phyloP scores from a whole-genome alignment of 2,329 filamentous ascomycete species.

The Alternaria novae-zelandiae region DNA sequence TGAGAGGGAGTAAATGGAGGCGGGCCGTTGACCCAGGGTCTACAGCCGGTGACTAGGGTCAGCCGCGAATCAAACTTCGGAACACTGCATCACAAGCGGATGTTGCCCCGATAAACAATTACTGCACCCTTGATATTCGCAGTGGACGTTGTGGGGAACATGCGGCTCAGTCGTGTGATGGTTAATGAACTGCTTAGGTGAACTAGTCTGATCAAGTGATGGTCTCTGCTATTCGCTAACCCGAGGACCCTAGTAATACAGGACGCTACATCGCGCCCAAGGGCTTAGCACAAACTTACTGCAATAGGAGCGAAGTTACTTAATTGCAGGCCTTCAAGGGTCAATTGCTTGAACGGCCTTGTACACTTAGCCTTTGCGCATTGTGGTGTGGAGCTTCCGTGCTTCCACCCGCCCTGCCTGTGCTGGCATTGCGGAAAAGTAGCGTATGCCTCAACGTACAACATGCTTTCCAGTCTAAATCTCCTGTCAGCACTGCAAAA shows the following conservation, averaged over 20 bases:
- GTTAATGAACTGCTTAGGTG: background rate
- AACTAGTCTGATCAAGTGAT: background rate
- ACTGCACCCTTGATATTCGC: constrained; percentile 10
- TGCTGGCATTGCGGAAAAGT: background rate
- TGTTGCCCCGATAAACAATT: constrained; percentile 17
- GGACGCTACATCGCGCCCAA: background rate
- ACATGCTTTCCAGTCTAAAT: background rate
- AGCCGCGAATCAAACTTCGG: constrained; percentile 30
- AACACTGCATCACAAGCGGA: constrained; percentile 18
- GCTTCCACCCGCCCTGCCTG: background rate
- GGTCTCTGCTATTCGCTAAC: background rate
- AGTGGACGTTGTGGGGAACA: constrained; percentile 12
- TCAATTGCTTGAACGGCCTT: background rate
- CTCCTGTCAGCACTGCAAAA: background rate
- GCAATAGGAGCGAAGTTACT: background rate
- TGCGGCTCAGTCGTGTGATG: constrained; percentile 18
- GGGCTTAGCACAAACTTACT: background rate
- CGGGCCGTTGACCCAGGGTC: constrained; percentile 41
- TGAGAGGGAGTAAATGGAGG: constrained; percentile 30
- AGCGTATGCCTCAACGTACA: background rate
- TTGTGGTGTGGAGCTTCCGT: background rate
- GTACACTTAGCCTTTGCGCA: background rate
- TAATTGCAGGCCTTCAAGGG: background rate
- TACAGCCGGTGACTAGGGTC: constrained; percentile 30
- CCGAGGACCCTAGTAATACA: background rate